phyloP scores from a whole-genome alignment of 352 stramenopile genomes.

The Paralagenidium karlingii region DNA sequence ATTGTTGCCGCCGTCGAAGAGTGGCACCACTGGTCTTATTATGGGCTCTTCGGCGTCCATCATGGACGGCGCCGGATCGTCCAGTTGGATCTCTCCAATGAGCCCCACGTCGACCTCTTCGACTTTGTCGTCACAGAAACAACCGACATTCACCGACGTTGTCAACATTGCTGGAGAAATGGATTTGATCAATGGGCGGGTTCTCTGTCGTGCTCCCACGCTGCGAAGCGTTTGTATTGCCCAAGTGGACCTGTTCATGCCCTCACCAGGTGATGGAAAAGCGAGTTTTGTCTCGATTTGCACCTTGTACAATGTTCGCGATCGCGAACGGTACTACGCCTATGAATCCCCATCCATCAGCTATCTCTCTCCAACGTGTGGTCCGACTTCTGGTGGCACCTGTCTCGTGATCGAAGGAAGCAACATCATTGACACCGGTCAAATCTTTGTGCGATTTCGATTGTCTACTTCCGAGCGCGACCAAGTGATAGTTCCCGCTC shows the following conservation, averaged over 20 bases:
- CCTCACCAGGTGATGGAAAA: constrained; percentile 10
- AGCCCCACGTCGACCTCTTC: neutral
- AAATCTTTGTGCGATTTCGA: constrained; percentile 68
- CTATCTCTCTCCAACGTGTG: constrained; percentile 41
- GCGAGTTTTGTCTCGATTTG: constrained; percentile 1
- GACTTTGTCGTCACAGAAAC: neutral
- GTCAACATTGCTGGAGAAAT: constrained; percentile 32
- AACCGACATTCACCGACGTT: constrained; percentile 8
- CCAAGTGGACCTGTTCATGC: constrained; percentile 29
- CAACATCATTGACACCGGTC: constrained; percentile 54
- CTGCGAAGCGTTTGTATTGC: constrained; percentile 27
- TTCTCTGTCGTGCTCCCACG: constrained; percentile 41
- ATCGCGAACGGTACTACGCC: constrained; percentile 44
- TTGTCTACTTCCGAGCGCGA: constrained; percentile 46
- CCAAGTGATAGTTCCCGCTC: constrained; percentile 36
- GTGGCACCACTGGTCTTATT: too few relatives aligned
- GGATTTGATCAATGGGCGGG: constrained; percentile 20
- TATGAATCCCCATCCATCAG: constrained; percentile 61
- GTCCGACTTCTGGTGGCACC: constrained; percentile 32
- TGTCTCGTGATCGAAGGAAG: constrained; percentile 41
- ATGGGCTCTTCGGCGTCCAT: neutral
- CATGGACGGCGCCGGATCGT: neutral
- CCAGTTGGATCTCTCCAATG: too few relatives aligned
- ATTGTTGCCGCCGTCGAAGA: neutral
- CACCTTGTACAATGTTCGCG: constrained; percentile 22